Percentiles rank a stretch among this genome's conserved stretches.
phyloP scores from a whole-genome alignment of 257 asterid genomes.

The Capsicum baccatum region DNA sequence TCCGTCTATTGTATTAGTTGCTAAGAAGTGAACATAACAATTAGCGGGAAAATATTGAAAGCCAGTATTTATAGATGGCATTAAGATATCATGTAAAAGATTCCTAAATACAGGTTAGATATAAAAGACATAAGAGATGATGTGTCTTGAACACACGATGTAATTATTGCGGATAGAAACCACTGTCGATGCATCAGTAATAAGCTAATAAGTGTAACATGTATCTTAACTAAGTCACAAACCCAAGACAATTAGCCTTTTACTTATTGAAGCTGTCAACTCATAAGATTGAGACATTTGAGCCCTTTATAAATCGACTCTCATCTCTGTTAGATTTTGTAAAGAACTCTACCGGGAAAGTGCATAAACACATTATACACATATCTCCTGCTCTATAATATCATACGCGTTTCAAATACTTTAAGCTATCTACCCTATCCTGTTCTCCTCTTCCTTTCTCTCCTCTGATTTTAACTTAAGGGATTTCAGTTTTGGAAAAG shows the following conservation, averaged over 20 bases:
- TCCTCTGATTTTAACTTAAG: not conserved
- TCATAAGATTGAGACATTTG: not conserved
- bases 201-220: not conserved
- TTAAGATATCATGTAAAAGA: not conserved
- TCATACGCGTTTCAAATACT: not conserved
- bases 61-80: not conserved
- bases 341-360: not conserved
- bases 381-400: not conserved
- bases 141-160: not conserved
- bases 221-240: not conserved
- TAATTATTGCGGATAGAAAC: not conserved
- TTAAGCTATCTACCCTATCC: not conserved
- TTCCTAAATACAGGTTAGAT: not conserved
- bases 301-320: not conserved
- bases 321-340: not conserved
- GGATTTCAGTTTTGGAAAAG: not conserved
- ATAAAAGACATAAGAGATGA: not conserved
- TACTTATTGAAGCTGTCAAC: not conserved
- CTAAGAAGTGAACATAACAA: constrained; percentile 43
- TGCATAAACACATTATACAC: not conserved
- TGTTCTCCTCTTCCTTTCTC: not conserved
- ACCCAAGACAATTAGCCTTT: not conserved
- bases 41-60: not conserved
- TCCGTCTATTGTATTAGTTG: constrained; percentile 87
- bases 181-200: not conserved